Evolutionary conservation across 306 rosid species (phyloP).

Genomic region (Spatholobus suberectus): DNA sequence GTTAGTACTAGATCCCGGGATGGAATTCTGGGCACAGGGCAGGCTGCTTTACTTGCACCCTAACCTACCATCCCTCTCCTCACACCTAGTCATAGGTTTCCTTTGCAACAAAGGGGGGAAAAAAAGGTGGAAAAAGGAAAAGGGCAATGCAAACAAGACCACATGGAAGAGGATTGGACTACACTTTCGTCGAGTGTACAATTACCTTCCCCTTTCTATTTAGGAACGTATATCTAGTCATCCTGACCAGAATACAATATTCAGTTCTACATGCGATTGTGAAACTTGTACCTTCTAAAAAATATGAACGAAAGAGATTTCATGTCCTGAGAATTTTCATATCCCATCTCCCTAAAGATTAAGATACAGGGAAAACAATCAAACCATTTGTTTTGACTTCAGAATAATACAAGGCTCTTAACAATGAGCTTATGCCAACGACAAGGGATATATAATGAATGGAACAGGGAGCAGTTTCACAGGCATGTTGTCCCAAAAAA

Average conservation of each 20-base stretch:
- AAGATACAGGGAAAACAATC: not conserved
- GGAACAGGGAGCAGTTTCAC: not conserved
- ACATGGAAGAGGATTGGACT: not conserved
- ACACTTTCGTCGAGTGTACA: not conserved
- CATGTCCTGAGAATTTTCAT: not conserved
- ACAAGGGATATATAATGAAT: not conserved
- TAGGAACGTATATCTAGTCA: constrained; percentile 3
- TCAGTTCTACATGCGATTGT: not conserved
- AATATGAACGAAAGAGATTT: not conserved
- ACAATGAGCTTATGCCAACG: constrained; percentile 5
- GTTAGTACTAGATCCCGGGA: not conserved
- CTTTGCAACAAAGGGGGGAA: not conserved
- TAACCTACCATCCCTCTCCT: not conserved
- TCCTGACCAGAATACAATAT: not conserved
- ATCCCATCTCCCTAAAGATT: not conserved
- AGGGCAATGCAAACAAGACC: constrained; percentile 6
- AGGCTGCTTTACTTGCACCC: not conserved
- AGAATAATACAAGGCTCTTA: not conserved
- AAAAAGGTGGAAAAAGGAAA: not conserved
- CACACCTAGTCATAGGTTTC: not conserved
- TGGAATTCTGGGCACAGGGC: not conserved
- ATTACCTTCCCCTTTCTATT: not conserved
- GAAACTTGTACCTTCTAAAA: not conserved
- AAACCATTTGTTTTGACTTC: not conserved
- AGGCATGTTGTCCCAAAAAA: not conserved